Evolutionary conservation across 257 asterid genomes (phyloP).

Genomic region (Solanum infundibuliforme): DNA sequence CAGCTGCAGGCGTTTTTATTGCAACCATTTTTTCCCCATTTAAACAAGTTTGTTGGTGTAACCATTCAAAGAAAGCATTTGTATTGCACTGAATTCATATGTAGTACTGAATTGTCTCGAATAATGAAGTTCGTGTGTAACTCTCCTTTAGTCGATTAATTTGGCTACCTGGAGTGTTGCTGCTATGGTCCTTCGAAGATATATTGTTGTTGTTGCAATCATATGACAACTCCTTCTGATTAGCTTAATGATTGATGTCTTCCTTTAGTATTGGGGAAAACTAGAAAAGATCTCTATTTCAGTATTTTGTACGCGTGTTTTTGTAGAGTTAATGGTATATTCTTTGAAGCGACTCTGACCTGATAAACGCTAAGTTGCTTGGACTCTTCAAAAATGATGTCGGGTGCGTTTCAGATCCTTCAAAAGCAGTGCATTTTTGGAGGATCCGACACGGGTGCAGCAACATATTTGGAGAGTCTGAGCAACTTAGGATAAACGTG

Average conservation of each 20-base stretch:
- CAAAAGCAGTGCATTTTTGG: no score
- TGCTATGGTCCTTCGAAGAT: not conserved
- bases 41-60: not conserved
- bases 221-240: not conserved
- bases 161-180: not conserved
- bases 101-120: not conserved
- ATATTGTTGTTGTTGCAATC: not conserved
- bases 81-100: not conserved
- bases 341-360: not conserved
- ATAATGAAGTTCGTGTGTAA: not conserved
- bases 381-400: no score
- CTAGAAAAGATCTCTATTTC: not conserved
- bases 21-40: not conserved
- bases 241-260: not conserved
- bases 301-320: not conserved
- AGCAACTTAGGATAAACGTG: not conserved
- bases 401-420: no score
- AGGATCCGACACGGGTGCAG: no score
- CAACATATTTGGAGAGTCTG: no score
- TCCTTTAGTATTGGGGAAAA: not conserved
- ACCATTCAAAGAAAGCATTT: not conserved
- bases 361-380: not conserved
- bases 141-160: not conserved
- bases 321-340: not conserved
- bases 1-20: not conserved